These are phyloP conservation scores for Penicillium samsonianum DNA, from an alignment of 495 filamentous ascomycete species.

Conservation along the genomic window DNA sequence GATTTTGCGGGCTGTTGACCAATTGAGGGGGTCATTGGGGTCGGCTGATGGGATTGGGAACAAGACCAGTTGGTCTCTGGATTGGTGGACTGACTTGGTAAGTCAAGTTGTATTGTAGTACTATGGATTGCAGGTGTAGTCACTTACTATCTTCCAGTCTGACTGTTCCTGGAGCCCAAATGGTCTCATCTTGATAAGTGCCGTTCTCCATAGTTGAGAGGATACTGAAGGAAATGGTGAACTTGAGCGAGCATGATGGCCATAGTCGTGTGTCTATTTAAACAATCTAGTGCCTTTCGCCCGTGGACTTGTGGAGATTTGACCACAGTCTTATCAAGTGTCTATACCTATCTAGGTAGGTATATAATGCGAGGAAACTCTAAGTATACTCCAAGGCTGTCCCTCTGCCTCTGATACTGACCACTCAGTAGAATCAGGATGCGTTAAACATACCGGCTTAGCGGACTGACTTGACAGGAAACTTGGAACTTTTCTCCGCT, in stretches of 20 bases:
- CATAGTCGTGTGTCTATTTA: not conserved
- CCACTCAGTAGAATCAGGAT: conserved; percentile 16
- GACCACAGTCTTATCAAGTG: conserved; percentile 13
- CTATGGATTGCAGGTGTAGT: no score
- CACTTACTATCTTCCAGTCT: conserved; percentile 26
- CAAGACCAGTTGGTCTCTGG: conserved; percentile 24
- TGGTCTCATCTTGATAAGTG: conserved; percentile 22
- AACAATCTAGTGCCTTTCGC: not conserved
- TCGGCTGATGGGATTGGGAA: conserved; percentile 30
- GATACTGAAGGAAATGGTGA: not conserved
- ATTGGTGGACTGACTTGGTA: conserved; percentile 19
- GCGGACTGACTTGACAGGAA: not conserved
- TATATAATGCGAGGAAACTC: conserved; percentile 14
- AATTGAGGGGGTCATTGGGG: conserved; percentile 39
- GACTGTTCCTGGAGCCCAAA: conserved; percentile 32
- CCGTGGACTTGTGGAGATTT: not conserved
- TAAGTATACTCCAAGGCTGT: not conserved
- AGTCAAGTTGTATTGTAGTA: not conserved
- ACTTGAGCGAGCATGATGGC: not conserved
- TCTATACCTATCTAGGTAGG: no score
- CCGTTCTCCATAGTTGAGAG: conserved; percentile 15
- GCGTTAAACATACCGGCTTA: conserved; percentile 27
- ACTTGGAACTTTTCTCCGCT: not conserved
- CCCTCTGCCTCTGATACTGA: conserved; percentile 9
- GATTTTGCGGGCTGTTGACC: conserved; percentile 34